A percentile compares a stretch with the other conserved stretches of the same genome.
Evolutionary conservation across 768 basidiomycete genomes (phyloP).

Genomic region (Pisolithus sp.): DNA sequence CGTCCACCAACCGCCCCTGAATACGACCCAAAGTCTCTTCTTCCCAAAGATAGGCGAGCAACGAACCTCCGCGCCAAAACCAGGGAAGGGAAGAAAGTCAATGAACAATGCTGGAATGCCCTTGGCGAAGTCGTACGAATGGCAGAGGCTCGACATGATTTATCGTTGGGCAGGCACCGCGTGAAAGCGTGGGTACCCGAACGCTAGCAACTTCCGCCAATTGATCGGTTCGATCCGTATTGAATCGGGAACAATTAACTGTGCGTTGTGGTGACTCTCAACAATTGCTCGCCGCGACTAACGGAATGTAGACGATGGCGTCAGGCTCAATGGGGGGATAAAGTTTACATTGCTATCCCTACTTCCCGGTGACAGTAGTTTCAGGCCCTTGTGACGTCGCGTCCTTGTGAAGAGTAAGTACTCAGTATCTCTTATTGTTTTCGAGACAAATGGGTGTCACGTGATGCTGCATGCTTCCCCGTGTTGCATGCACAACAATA

Average conservation of each 20-base stretch:
- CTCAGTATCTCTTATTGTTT: no score
- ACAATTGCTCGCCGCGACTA: no score
- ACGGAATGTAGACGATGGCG: no score
- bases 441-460: constrained; percentile 7
- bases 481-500: no score
- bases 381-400: no score
- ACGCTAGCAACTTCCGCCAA: neutral
- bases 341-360: no score
- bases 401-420: no score
- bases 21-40: constrained; percentile 16
- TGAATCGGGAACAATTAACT: neutral
- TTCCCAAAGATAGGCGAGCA: constrained; percentile 7
- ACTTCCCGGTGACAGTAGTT: no score
- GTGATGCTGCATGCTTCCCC: constrained; percentile 9
- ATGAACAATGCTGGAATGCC: constrained; percentile 37
- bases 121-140: constrained; percentile 50
- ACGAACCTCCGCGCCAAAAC: constrained; percentile 12
- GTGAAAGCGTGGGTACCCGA: constrained; percentile 22
- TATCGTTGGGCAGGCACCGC: constrained; percentile 45
- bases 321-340: no score
- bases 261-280: neutral
- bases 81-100: constrained; percentile 23
- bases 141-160: constrained; percentile 48
- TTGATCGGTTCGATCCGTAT: neutral
- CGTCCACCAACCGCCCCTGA: constrained; percentile 11